Base-by-base conservation (phyloP, 2,329 filamentous ascomycete genomes). In the Cladosporium sp. region DNA sequence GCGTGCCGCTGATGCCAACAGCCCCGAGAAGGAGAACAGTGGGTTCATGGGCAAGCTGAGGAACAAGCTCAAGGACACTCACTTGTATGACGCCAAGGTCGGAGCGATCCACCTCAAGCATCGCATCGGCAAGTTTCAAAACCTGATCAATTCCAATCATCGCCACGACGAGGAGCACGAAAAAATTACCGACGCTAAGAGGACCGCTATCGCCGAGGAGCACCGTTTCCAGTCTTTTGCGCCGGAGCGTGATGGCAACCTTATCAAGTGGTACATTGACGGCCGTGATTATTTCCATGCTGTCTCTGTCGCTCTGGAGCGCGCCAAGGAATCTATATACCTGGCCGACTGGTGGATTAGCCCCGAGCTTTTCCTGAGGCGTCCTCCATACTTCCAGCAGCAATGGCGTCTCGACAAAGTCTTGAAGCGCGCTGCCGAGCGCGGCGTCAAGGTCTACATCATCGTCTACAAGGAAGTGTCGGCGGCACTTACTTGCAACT, bases 341-440 rank as follows among this genome's bases (percentile, higher is more conserved):
- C 96, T 99, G 70, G 90, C 85, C 67, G 95, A 98, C 75, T 99
- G 94, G 95, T 98, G 95, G 95, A 82, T 98, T 16, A 96, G 91
- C 3, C 95, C 92, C 0, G 91, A 95, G 78, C 80, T 95, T 68
- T 96, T 94, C 79, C 79, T 99, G 68, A 88, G 95, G 44, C 86
- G 95, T 23, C 93, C 95, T 1, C 91, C 95, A 0, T 89, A 90
- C 70, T 85, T 85, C 74, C 90, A 93, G 70, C 91, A 96, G 76
- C 86, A 97, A 78, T 97, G 89, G 86, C 86, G 94, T 12, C 80
- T 99, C 21, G 95, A 99, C 77, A 88, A 91, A 68, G 81, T 96
- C 14, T 81, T 99, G 66, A 98, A 97, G 81, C 86, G 92, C 31
- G 90, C 89, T 46, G 95, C 95, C 0, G 92, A 98, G 79, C 89